Base-by-base conservation (phyloP, 2,329 filamentous ascomycete genomes). In the Aspergillus sojae region DNA sequence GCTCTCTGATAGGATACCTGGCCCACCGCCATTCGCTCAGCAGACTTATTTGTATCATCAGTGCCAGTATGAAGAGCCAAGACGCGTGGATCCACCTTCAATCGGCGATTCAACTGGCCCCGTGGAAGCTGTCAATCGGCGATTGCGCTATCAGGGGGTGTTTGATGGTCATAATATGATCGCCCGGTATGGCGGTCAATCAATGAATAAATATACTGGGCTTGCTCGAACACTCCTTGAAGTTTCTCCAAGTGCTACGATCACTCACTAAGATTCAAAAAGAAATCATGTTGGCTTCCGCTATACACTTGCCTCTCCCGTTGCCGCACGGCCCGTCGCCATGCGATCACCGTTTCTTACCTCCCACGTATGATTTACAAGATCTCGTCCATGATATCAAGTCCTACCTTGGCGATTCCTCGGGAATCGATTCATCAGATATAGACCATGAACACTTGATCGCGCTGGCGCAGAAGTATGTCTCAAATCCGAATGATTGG, bases 381-480 rank as follows among this genome's bases (percentile, higher is more conserved):
- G 59, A 71, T 36, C 69, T 75, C 0, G 62, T 75, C 11, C 62
- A 67, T 34, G 73, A 75, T 32, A 67, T 75, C 52, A 75, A 74
- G 57, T 19, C 60, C n/a, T 68, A 75, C 32, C 61, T 75, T 10
- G 73, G 74, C 6, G 59, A 65, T 7, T 68, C 69, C 1, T 66
- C 67, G 0, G 73, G 74, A 0, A 71, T 75, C n/a, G 70, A 68
- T 1, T 70, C 70, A 0, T 57, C 67, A 14, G 67, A 75, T 5
- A 66, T 75, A 10, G 68, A 75, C 54, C 62, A 66, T 11, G 45
- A 67, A 11, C 70, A 73, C 41, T 54, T 75, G 39, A 73, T 74
- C 39, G 70, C 70, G 2, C 57, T 75, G 21, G 67, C 69, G 11
- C 63, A 64, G 45, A 75, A 72, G 53, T 75, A 75, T 45, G 60